phyloP scores from a whole-genome alignment of 1,284 basidiomycete species.

The Golubevia sp. region DNA sequence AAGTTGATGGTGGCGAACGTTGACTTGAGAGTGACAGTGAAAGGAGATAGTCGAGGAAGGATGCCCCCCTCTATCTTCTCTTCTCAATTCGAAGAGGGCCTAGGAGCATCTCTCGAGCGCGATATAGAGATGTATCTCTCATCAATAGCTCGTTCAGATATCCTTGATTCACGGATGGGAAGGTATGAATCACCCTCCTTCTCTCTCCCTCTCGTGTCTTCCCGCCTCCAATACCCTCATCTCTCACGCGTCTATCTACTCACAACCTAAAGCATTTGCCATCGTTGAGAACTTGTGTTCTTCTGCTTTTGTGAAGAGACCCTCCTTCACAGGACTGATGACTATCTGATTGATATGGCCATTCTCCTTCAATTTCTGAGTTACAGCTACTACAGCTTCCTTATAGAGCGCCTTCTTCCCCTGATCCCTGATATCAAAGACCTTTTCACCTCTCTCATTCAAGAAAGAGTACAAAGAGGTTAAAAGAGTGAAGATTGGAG shows the following conservation, averaged over 20 bases:
- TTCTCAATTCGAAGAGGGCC: too few species aligned
- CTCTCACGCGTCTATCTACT: not conserved
- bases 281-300: constrained; percentile 28
- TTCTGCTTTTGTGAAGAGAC: constrained; percentile 47
- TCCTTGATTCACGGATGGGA: too few species aligned
- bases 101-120: too few species aligned
- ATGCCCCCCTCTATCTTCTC: too few species aligned
- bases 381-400: constrained; percentile 38
- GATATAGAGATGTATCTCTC: too few species aligned
- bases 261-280: constrained; percentile 38
- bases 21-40: too few species aligned
- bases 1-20: too few species aligned
- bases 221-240: too few species aligned
- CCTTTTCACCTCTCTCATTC: not conserved
- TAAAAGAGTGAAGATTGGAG: not conserved
- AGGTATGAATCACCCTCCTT: too few species aligned
- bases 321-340: constrained; percentile 26
- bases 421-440: constrained; percentile 23
- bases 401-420: constrained; percentile 25
- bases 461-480: not conserved
- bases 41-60: too few species aligned
- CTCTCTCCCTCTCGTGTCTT: too few species aligned
- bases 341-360: constrained; percentile 23
- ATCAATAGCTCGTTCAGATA: too few species aligned
- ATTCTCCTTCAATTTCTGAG: constrained; percentile 25